Base-by-base conservation (phyloP, 495 filamentous ascomycete species). In the Penicillium lagena region DNA sequence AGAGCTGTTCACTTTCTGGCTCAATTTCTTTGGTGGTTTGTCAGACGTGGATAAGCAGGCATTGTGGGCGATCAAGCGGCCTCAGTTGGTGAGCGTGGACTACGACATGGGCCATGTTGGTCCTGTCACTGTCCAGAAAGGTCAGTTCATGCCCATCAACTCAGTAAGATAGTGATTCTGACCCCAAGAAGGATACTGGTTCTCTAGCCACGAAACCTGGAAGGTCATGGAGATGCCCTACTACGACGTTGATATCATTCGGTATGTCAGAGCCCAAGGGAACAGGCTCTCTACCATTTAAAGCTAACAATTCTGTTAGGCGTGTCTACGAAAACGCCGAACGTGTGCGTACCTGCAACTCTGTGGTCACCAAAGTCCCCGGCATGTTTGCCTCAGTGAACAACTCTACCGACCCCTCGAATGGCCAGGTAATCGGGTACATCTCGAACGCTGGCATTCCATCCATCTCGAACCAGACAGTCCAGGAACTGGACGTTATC, bases 311-410 rank as follows among this genome's bases (percentile, higher is more conserved):
- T 8, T 30, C 12, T 15, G 13, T 15, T 29, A 59, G 58, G 13
- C 58, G 58, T 11, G 32, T 62, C n/a, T 62, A 35, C 47, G 14
- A 53, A 17, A 65, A 61, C 36, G 63, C 62, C 5, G 63, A 67
- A 42, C 50, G 63, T 27, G 63, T 50, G 13, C 56, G 63, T 12
- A 65, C 62, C 31, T 67, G 63, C 45, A 67, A 67, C 37, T 61
- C 62, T 15, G 59, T 57, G 34, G 37, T 53, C 30, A 58, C 47
- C 15, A 49, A 56, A 10, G 33, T 47, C 12, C 54, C 59, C n/a
- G 62, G 63, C 0, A 63, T 65, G 59, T 67, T 62, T 43, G 63
- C 63, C 7, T 65, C 62, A 0, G 52, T 67, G 35, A 65, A 67
- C 47, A 63, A 65, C 35, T 42, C 56, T 39, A 63, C 62, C 9